Evolutionary conservation across 257 asterid species (phyloP), one percentile per base, ranked within the genome.

Genomic region (Petunia axillaris): DNA sequence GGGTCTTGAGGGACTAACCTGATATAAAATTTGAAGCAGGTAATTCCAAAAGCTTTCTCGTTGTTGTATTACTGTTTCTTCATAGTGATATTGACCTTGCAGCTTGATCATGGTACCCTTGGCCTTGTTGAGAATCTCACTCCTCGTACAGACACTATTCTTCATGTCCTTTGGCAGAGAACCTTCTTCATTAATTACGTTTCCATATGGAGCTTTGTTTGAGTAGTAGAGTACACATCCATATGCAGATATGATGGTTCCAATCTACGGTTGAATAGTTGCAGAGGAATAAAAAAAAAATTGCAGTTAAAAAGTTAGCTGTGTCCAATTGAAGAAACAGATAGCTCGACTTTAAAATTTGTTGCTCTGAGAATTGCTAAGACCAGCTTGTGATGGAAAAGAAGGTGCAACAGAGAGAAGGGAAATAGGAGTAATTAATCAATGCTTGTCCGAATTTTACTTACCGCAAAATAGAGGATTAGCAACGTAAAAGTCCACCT

Each of bases 401-500:
- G 25, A 25, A 25, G 25, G 25, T 13, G 58, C 39, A 37, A 37
- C 36, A 52, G 9, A 41, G 57, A 25, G 13, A 68, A 38, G 1
- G 43, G 35, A 16, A n/a, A 7, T 4, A 3, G 4, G 6, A 40
- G 1, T 44, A 0, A 3, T 16, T 14, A 14, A 37, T 35, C 58
- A 36, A 41, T 35, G 60, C 65, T 52, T 54, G 38, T 8, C 40
- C 11, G 40, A 3, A 13, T 10, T 35, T 58, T 13, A 48, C 11
- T 39, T 80, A 80, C 83, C 41, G 79, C 83, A 38, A 80, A 80
- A 73, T 80, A 80, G 57, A 67, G 16, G 55, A 67, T 54, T 8
- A 66, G 58, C 63, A 80, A 54, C 53, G 82, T 41, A 59, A 80
- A 80, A 52, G 82, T 80, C 82, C 82, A 80, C 65, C 82, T 80